These are phyloP conservation scores for Phytophthora megakarya DNA, from an alignment of 352 stramenopile genomes.

Conservation along the genomic window DNA sequence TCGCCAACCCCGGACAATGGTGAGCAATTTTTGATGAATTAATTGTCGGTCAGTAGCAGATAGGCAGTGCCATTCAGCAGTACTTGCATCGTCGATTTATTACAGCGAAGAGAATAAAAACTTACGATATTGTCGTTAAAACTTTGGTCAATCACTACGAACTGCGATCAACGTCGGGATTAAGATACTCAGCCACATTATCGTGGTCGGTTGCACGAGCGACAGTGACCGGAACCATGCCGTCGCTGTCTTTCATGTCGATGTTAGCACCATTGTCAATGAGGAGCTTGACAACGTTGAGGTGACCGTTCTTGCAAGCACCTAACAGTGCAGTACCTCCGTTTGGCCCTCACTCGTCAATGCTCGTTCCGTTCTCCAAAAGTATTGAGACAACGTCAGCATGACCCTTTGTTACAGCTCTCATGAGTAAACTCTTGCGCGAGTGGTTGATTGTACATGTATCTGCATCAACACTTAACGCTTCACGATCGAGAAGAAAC, in stretches of 20 bases:
- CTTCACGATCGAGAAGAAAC: conserved; percentile 5
- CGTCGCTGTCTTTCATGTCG: not conserved
- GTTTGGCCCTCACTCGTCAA: not conserved
- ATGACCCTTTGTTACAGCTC: not conserved
- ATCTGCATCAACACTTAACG: not conserved
- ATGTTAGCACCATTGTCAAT: not conserved
- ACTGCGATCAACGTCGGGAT: too few relatives aligned
- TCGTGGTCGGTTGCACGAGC: not conserved
- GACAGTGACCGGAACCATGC: not conserved
- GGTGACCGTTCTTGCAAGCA: conserved; percentile 8
- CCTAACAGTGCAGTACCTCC: conserved; percentile 4
- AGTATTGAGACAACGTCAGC: conserved; percentile 4
- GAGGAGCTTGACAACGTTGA: conserved; percentile 12
- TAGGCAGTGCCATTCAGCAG: too few relatives aligned
- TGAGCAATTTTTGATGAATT: too few relatives aligned
- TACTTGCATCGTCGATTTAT: too few relatives aligned
- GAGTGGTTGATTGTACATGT: conserved; percentile 7
- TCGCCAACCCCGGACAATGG: conserved; percentile 24
- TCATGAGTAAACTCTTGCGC: conserved; percentile 9
- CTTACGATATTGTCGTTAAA: too few relatives aligned
- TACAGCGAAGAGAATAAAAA: too few relatives aligned
- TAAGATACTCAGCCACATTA: conserved; percentile 3
- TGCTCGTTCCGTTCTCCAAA: conserved; percentile 5
- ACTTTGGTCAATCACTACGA: too few relatives aligned
- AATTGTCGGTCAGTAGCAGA: too few relatives aligned